Evolutionary conservation across 768 basidiomycete genomes (phyloP).

Genomic region (Russula griseocarnosa): DNA sequence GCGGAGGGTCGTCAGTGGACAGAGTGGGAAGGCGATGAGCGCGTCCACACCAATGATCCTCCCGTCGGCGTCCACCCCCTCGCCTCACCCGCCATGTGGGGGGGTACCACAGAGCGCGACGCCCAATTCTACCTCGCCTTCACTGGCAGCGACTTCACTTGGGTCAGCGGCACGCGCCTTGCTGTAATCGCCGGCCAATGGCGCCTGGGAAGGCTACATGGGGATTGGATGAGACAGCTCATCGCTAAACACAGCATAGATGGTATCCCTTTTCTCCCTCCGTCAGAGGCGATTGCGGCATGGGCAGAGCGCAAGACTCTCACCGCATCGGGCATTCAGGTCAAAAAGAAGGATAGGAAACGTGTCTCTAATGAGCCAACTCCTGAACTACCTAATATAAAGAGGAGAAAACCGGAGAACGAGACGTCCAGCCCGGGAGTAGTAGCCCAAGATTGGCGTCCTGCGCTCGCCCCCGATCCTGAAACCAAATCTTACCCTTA

Average conservation of each 20-base stretch:
- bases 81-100: slow-evolving; percentile 12
- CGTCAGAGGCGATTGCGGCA: slow-evolving; percentile 1
- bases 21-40: slow-evolving; percentile 15
- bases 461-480: background rate
- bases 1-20: slow-evolving; percentile 9
- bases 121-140: slow-evolving; percentile 14
- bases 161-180: slow-evolving; percentile 11
- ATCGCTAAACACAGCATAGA: slow-evolving; percentile 11
- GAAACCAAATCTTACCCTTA: slow-evolving; percentile 2
- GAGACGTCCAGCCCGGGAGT: background rate
- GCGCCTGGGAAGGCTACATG: slow-evolving; percentile 9
- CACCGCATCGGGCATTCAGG: slow-evolving; percentile 11
- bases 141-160: slow-evolving; percentile 15
- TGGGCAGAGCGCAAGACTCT: slow-evolving; percentile 11
- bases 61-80: slow-evolving; percentile 10
- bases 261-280: slow-evolving; percentile 6
- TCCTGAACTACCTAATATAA: slow-evolving; percentile 6
- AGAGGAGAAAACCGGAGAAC: slow-evolving; percentile 2
- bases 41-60: slow-evolving; percentile 3
- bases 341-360: slow-evolving; percentile 7
- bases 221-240: slow-evolving; percentile 13
- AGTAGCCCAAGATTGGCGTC: background rate
- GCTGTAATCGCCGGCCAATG: slow-evolving; percentile 1
- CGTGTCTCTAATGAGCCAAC: slow-evolving; percentile 8
- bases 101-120: slow-evolving; percentile 10